phyloP scores from a whole-genome alignment of 2,329 filamentous ascomycete genomes.

The Colletotrichum coccodes region DNA sequence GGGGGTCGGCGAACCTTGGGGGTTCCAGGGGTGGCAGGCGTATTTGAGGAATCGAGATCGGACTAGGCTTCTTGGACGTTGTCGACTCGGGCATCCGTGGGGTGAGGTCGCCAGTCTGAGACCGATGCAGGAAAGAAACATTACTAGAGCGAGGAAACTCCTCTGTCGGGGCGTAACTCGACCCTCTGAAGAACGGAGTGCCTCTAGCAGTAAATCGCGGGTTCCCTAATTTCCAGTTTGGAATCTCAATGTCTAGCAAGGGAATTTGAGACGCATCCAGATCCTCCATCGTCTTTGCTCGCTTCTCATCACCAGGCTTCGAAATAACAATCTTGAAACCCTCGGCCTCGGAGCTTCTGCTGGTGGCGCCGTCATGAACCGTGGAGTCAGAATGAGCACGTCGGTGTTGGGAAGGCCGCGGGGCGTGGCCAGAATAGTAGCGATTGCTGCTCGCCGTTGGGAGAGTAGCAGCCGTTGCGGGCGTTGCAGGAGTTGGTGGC shows the following conservation, averaged over 20 bases:
- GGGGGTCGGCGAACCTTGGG: conserved; percentile 35
- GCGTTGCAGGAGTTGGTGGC: conserved; percentile 40
- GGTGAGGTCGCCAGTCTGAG: conserved; percentile 45
- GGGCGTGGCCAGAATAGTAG: conserved; percentile 43
- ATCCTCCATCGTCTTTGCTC: conserved; percentile 73
- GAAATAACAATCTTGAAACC: conserved; percentile 86
- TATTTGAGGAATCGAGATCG: conserved; percentile 49
- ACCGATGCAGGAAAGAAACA: conserved; percentile 57
- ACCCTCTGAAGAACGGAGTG: conserved; percentile 81
- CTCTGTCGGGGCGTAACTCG: conserved; percentile 82
- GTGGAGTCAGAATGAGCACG: conserved; percentile 83
- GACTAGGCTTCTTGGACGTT: conserved; percentile 47
- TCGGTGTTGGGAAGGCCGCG: conserved; percentile 53
- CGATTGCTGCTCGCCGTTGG: conserved; percentile 47
- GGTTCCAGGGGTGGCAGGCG: conserved; percentile 37
- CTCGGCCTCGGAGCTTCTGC: conserved; percentile 67
- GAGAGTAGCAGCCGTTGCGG: conserved; percentile 35
- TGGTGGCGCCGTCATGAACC: conserved; percentile 68
- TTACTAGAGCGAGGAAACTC: conserved; percentile 72
- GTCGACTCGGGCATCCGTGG: conserved; percentile 41
- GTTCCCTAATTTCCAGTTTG: conserved; percentile 84
- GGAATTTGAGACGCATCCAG: conserved; percentile 56
- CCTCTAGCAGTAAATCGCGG: conserved; percentile 83
- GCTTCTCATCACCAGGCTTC: conserved; percentile 68
- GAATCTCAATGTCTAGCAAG: conserved; percentile 79